Base-by-base conservation (phyloP, 83 land plant species). In the Picea engelmannii region DNA sequence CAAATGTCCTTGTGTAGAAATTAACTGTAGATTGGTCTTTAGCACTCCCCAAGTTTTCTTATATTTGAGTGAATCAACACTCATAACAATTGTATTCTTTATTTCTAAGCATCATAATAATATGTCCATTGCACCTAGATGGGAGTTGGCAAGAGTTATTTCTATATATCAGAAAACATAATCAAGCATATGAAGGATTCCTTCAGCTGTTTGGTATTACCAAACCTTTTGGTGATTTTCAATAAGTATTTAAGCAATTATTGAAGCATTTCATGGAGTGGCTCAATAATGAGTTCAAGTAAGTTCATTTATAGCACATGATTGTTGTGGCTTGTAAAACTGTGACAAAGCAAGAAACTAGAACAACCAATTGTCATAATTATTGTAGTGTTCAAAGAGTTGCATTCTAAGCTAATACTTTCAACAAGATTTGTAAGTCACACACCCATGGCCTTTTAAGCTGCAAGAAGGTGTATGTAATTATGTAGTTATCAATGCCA, bases 271-370 rank as follows among this genome's bases (percentile, higher is more conserved):
- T 81, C 78, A 76, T 80, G 80, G 27, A 93, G 76, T 12, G 95
- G 88, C 31, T 84, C 87, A 66, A 47, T 80, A 31, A 93, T 86
- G 77, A 88, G 86, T 62, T 87, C 90, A 6, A 90, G 81, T 18
- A 88, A 65, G 60, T 90, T 89, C 81, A 84, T 71, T 80, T 96
- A 89, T 81, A 89, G 81, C 78, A 96, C 73, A 4, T 94, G 49
- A 89, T 89, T 68, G 96, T 88, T 15, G 91, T 90, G 23, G 91
- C 93, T 82, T 90, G 96, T 78, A 95, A 67, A 42, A 97, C 93
- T 35, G 98, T 85, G 9, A 88, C 92, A 84, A 97, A 97, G 85
- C 99, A 97, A 55, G 99, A 95, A 38, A 93, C 87, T 49, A 97
- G 81, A 4, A 95, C 92, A 75, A 95, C 88, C 76, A 97, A 80